Percentiles rank a stretch among this genome's conserved stretches.
Conservation (phyloP, 2,329 filamentous ascomycete genomes). For the Aspergillus melleus region DNA sequence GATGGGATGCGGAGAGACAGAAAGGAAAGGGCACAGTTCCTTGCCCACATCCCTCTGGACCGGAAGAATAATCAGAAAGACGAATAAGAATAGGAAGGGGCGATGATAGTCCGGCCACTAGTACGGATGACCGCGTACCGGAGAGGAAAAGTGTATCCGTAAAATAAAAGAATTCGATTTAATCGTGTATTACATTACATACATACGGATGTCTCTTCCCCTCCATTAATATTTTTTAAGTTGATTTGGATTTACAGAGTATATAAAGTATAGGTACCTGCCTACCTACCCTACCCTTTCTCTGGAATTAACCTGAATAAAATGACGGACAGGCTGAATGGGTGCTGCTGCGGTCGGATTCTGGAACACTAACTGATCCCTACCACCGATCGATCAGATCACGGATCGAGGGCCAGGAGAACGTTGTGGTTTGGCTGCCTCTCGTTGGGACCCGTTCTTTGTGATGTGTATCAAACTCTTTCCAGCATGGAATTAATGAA, state of each 20-base stretch:
- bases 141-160: not conserved
- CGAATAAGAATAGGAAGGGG: not conserved
- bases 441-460: not conserved
- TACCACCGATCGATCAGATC: conserved; percentile 6
- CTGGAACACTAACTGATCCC: not conserved
- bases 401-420: not conserved
- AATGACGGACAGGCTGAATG: not conserved
- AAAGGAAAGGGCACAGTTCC: too few relatives aligned
- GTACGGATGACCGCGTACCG: not conserved
- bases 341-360: not conserved
- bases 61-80: not conserved
- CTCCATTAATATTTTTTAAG: too few relatives aligned
- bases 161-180: too few relatives aligned
- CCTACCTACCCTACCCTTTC: too few relatives aligned
- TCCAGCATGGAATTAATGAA: too few relatives aligned
- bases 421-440: not conserved
- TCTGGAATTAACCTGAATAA: too few relatives aligned
- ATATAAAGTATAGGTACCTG: too few relatives aligned
- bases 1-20: too few relatives aligned
- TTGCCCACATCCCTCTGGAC: too few relatives aligned
- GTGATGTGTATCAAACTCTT: not conserved
- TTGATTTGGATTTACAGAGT: too few relatives aligned
- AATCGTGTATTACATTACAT: too few relatives aligned
- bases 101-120: not conserved
- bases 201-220: too few relatives aligned